Base-by-base conservation (phyloP, 2,329 filamentous ascomycete species). In the Graphiopsis chlorocephala region DNA sequence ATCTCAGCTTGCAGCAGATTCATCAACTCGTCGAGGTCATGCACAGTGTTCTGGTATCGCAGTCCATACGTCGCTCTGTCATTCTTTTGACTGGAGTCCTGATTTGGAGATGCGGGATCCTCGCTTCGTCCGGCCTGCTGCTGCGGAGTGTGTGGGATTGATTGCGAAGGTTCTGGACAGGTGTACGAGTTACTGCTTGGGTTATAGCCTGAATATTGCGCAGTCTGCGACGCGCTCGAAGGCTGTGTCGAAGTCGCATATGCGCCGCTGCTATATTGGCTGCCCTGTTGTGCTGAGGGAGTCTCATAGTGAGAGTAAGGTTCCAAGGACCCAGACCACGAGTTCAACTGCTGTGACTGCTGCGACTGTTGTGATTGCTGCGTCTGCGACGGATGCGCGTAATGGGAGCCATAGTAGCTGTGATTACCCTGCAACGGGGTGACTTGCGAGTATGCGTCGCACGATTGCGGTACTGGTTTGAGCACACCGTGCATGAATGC, bases 401-500 rank as follows among this genome's bases (percentile, higher is more conserved):
- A 53, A 17, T 31, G 50, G 17, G 28, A n/a, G 4, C 26, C 29
- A 20, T 31, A 29, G 28, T 53, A 53, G 29, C 29, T 29, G 50
- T 29, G 26, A 20, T 28, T 28, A 12, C 10, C 3, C n/a, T 61
- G 23, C 17, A 61, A 20, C 2, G 17, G 15, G 14, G 28, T 61
- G 28, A 52, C 42, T 7, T 52, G 58, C 1, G 58, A 61, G 45
- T 61, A 61, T 14, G 8, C 58, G 45, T 61, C 58, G 17, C 42
- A 42, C 26, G 11, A 4, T 8, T 42, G 31, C 25, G 28, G 42
- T 11, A 17, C 31, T 23, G 58, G 58, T 52, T 61, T 61, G 4
- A 61, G 28, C 48, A 61, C 42, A 29, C 58, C 58, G 26, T 52
- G 45, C 58, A 61, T 61, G 25, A 28, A 26, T 26, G 26, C 14